Evolutionary conservation across 495 filamentous ascomycete species (phyloP).

Genomic region (Neurospora terricola): DNA sequence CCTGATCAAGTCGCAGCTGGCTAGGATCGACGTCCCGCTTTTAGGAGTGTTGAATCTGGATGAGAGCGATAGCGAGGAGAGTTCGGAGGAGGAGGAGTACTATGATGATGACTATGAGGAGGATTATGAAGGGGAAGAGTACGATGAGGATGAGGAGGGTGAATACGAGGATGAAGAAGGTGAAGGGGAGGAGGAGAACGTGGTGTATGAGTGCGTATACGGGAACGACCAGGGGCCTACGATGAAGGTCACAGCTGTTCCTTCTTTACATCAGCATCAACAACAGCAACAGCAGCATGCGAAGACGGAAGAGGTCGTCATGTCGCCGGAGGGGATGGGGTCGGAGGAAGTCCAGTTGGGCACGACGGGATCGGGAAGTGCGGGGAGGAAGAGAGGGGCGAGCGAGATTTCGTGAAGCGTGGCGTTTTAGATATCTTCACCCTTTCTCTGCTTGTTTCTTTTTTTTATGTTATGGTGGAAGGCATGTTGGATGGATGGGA

Average conservation of each 20-base stretch:
- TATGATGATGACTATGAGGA: slow-evolving; percentile 12
- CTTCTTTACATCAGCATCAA: not conserved
- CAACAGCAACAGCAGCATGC: not conserved
- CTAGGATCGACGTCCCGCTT: slow-evolving; percentile 23
- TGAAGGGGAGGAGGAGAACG: slow-evolving; percentile 9
- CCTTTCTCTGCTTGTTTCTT: not conserved
- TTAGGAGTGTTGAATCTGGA: slow-evolving; percentile 24
- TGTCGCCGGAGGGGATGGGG: not conserved
- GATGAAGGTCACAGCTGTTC: not conserved
- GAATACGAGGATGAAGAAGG: slow-evolving; percentile 15
- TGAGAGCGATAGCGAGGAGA: slow-evolving; percentile 23
- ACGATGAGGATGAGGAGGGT: slow-evolving; percentile 21
- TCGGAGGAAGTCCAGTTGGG: slow-evolving; percentile 17
- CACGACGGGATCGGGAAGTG: slow-evolving; percentile 12
- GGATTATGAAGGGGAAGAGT: slow-evolving; percentile 7
- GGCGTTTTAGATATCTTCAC: not conserved
- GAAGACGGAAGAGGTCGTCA: not conserved
- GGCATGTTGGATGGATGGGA: not conserved
- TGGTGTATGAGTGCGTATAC: slow-evolving; percentile 3
- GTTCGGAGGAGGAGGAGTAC: slow-evolving; percentile 2
- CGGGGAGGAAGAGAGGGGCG: slow-evolving; percentile 6
- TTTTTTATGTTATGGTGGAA: not conserved
- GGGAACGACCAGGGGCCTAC: not conserved
- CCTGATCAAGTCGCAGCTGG: slow-evolving; percentile 26
- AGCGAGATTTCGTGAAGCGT: not conserved